phyloP scores from a whole-genome alignment of 805 yeast species.

The Yamadazyma sp. region DNA sequence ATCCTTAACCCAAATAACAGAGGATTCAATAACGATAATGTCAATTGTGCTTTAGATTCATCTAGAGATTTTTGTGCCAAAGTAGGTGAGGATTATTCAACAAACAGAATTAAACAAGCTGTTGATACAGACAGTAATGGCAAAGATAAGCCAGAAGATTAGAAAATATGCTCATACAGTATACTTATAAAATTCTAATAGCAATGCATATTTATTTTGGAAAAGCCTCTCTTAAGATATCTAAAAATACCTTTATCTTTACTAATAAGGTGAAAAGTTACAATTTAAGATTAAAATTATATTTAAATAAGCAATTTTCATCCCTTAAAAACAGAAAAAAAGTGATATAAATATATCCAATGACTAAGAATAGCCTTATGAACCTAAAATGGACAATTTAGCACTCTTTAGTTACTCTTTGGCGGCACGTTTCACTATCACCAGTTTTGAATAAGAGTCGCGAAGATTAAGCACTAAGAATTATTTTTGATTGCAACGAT shows the following conservation, averaged over 20 bases:
- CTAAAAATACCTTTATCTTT: neutral
- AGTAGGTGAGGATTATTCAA: slow-evolving; percentile 18
- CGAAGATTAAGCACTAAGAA: too few species aligned
- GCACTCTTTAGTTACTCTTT: too few species aligned
- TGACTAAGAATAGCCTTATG: too few species aligned
- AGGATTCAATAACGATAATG: slow-evolving; percentile 23
- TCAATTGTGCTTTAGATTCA: slow-evolving; percentile 27
- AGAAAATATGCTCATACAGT: neutral
- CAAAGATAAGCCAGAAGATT: slow-evolving; percentile 4
- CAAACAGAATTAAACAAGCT: neutral
- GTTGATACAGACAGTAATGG: neutral
- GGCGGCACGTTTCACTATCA: too few species aligned
- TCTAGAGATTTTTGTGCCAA: slow-evolving; percentile 24
- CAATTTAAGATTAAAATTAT: neutral
- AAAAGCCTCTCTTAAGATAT: neutral
- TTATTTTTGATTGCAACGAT: too few species aligned
- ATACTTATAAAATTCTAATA: neutral
- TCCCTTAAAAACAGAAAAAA: too few species aligned
- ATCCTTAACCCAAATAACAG: slow-evolving; percentile 2
- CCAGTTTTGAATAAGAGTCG: too few species aligned
- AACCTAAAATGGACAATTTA: too few species aligned
- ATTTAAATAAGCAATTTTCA: too few species aligned
- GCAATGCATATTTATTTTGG: neutral
- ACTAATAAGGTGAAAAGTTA: neutral
- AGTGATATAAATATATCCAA: too few species aligned